phyloP scores from a whole-genome alignment of 176 grass and related monocot genomes.

The Eleusine coracana region DNA sequence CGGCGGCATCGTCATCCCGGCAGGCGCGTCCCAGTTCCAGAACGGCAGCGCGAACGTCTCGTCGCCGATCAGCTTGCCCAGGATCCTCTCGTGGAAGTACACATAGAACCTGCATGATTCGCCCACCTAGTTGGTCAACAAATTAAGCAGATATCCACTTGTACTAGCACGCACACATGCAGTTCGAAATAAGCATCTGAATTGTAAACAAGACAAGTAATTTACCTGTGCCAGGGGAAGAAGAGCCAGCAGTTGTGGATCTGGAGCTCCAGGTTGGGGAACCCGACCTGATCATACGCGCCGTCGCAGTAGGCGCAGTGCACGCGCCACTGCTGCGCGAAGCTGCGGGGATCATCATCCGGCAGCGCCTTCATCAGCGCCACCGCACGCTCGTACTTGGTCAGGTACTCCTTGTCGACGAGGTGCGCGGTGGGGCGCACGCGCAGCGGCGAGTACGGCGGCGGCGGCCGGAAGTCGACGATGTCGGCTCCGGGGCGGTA shows the following conservation, averaged over 20 bases:
- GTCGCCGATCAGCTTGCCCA: slow-evolving; percentile 78
- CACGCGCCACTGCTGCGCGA: slow-evolving; percentile 63
- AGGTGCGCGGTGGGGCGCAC: slow-evolving; percentile 71
- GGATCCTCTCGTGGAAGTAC: slow-evolving; percentile 78
- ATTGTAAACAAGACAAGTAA: too few relatives aligned
- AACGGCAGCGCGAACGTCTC: slow-evolving; percentile 73
- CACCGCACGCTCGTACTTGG: slow-evolving; percentile 63
- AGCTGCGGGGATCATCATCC: slow-evolving; percentile 76
- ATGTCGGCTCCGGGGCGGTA: not conserved
- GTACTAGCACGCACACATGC: too few relatives aligned
- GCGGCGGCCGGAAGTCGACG: slow-evolving; percentile 58
- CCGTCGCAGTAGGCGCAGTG: slow-evolving; percentile 69
- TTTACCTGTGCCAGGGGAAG: slow-evolving; percentile 78
- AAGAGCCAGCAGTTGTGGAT: slow-evolving; percentile 73
- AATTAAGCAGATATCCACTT: too few relatives aligned
- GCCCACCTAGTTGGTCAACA: too few relatives aligned
- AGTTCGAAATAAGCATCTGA: too few relatives aligned
- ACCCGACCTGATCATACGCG: slow-evolving; percentile 61
- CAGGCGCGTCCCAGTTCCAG: slow-evolving; percentile 90
- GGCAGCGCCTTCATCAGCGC: slow-evolving; percentile 71
- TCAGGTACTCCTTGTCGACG: slow-evolving; percentile 45
- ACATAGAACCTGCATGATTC: slow-evolving; percentile 56
- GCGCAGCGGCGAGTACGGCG: slow-evolving; percentile 38
- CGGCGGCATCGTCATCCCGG: slow-evolving; percentile 57
- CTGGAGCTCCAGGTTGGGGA: slow-evolving; percentile 55